A percentile compares a stretch with the other conserved stretches of the same genome.
Conservation (phyloP, 257 asterid species). For the Buddleja alternifolia region DNA sequence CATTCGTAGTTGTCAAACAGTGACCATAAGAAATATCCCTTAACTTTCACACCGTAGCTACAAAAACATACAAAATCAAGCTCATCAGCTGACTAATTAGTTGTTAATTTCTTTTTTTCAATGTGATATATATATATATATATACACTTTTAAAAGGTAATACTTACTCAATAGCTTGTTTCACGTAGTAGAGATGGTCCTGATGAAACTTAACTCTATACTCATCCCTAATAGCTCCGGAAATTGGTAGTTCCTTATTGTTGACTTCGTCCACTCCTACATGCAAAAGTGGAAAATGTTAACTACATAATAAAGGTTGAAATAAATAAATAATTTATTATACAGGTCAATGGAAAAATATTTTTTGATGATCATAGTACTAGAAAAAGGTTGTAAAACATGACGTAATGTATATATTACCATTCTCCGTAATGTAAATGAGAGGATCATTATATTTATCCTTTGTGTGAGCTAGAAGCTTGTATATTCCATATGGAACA, state of each 20-base stretch:
- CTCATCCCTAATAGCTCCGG: constrained; percentile 22
- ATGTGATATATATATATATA: background rate
- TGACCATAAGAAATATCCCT: constrained; percentile 21
- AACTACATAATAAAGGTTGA: background rate
- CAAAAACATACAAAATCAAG: background rate
- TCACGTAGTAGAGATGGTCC: constrained; percentile 26
- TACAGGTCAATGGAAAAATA: no score
- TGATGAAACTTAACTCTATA: constrained; percentile 19
- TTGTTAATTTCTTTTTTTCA: background rate
- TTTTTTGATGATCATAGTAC: no score
- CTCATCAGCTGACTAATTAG: background rate
- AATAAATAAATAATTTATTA: no score
- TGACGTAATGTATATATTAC: background rate
- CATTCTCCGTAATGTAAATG: constrained; percentile 43
- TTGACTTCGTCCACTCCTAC: constrained; percentile 31
- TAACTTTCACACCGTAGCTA: constrained; percentile 12
- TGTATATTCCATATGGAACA: constrained; percentile 33
- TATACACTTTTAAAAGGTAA: background rate
- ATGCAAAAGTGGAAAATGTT: background rate
- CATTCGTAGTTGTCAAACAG: constrained; percentile 27
- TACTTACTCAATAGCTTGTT: constrained; percentile 29
- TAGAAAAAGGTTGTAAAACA: background rate
- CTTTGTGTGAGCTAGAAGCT: constrained; percentile 21
- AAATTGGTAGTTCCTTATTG: background rate
- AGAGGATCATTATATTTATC: constrained; percentile 27